A percentile compares a stretch with the other conserved stretches of the same genome.
These are phyloP conservation scores for Zymoseptoria brevis DNA, from an alignment of 2,329 filamentous ascomycete genomes.

Conservation along the genomic window DNA sequence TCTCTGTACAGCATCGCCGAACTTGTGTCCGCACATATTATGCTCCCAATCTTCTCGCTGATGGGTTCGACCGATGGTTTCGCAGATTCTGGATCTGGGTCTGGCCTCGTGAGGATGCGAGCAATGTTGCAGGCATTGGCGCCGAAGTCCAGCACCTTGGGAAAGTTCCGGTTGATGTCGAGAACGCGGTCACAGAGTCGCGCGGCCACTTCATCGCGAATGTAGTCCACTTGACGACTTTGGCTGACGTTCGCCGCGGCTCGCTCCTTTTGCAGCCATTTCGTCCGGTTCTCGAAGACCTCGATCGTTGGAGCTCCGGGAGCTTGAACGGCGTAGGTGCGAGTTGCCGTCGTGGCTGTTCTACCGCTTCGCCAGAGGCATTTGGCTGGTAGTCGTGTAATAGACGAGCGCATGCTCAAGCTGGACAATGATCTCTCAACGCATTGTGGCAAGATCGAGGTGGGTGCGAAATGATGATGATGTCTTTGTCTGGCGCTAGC, in stretches of 20 bases:
- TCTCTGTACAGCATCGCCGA: constrained; percentile 72
- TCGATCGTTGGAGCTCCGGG: constrained; percentile 71
- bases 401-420: constrained; percentile 16
- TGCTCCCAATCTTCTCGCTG: constrained; percentile 59
- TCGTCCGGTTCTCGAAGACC: constrained; percentile 81
- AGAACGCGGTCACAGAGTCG: constrained; percentile 79
- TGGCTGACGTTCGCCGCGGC: constrained; percentile 61
- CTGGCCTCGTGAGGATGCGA: constrained; percentile 57
- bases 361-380: neutral
- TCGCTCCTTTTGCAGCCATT: constrained; percentile 87
- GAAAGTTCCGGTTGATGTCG: constrained; percentile 85
- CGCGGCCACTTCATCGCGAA: constrained; percentile 83
- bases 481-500: neutral
- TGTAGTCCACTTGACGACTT: constrained; percentile 78
- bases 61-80: constrained; percentile 58
- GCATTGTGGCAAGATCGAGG: neutral
- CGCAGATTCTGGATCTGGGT: constrained; percentile 58
- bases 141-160: constrained; percentile 79
- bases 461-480: neutral
- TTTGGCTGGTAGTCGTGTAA: constrained; percentile 3
- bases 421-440: neutral
- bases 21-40: constrained; percentile 79
- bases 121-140: constrained; percentile 95
- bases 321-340: constrained; percentile 65
- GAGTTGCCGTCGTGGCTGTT: neutral